phyloP scores from a whole-genome alignment of 176 grass and related monocot genomes.

The Guadua angustifolia region DNA sequence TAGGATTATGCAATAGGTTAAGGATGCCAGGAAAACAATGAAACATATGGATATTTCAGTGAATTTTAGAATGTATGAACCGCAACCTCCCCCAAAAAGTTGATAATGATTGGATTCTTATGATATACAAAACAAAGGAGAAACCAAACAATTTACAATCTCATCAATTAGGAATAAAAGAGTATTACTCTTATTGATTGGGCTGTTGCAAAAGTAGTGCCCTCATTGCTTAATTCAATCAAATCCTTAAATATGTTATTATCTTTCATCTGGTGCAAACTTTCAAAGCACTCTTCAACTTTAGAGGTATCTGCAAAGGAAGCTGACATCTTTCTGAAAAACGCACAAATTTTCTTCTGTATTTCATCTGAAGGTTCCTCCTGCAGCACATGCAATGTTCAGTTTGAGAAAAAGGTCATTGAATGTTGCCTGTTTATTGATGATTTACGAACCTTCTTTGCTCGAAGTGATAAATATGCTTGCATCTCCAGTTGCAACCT shows the following conservation, averaged over 20 bases:
- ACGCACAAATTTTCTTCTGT: conserved; percentile 56
- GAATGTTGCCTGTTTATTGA: conserved; percentile 18
- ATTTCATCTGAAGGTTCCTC: conserved; percentile 67
- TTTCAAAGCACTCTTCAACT: conserved; percentile 77
- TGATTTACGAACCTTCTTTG: conserved; percentile 67
- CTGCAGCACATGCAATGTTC: conserved; percentile 50
- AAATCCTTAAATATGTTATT: conserved; percentile 93
- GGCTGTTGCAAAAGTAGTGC: conserved; percentile 53
- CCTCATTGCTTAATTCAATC: conserved; percentile 62
- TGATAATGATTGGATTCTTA: conserved; percentile 9
- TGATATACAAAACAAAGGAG: conserved; percentile 28
- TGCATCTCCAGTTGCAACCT: conserved; percentile 91
- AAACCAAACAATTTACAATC: conserved; percentile 28
- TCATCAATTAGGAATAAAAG: conserved; percentile 5
- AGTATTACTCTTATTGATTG: conserved; percentile 65
- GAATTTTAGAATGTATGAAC: conserved; percentile 29
- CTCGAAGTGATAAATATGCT: conserved; percentile 74
- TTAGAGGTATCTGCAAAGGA: conserved; percentile 70
- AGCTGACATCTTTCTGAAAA: conserved; percentile 74
- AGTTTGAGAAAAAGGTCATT: conserved; percentile 36
- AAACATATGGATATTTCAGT: conserved; percentile 25
- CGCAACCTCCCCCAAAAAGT: conserved; percentile 16
- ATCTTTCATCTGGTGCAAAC: conserved; percentile 88
- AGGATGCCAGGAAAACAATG: conserved; percentile 20
- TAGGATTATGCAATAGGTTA: conserved; percentile 29